Base-by-base conservation (phyloP, 805 yeast genomes). In the Kurtzmaniella fragi region DNA sequence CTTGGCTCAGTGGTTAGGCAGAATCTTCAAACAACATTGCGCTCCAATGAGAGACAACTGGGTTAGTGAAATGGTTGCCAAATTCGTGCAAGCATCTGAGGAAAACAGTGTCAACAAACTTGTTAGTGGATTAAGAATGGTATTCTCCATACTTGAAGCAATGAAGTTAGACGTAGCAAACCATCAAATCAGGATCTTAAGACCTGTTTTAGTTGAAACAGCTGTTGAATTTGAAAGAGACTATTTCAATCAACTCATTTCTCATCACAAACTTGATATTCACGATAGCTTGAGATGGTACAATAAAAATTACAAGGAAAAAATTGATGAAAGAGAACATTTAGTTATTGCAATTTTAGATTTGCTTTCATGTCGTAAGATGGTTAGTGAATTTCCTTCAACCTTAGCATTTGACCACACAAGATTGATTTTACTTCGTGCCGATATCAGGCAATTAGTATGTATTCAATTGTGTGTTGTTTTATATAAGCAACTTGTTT, bases 111-210 rank as follows among this genome's bases (percentile, higher is more conserved):
- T 65, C 5, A 51, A 48, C 16, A 68, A 71, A 44, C 65, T 89
- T 31, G 84, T 86, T 25, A 86, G 80, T 27, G 96, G 95, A 1
- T 64, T 91, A 38, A 73, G 89, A 40, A 75, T 81, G 59, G 73
- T 86, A 7, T 87, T 90, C 55, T 82, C 84, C 42, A 83, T 91
- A 42, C 68, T 91, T 46, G 97, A 90, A 59, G 91, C 95, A 9
- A 89, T 90, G 95, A 91, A 90, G 59, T 70, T 90, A 45, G 97
- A 91, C 54, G 93, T 89, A 40, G 96, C 97, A 12, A 90, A 90
- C 62, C 96, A 90, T 56, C 96, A 90, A 62, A 86, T 91, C 39
- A 73, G 95, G 48, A 78, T 87, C 15, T 67, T 89, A 39, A 73
- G 96, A 52, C 95, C 96, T 2, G 82, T 84, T 2, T 69, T 91